phyloP scores from a whole-genome alignment of 495 filamentous ascomycete species.

The Tuber umbilicatum region DNA sequence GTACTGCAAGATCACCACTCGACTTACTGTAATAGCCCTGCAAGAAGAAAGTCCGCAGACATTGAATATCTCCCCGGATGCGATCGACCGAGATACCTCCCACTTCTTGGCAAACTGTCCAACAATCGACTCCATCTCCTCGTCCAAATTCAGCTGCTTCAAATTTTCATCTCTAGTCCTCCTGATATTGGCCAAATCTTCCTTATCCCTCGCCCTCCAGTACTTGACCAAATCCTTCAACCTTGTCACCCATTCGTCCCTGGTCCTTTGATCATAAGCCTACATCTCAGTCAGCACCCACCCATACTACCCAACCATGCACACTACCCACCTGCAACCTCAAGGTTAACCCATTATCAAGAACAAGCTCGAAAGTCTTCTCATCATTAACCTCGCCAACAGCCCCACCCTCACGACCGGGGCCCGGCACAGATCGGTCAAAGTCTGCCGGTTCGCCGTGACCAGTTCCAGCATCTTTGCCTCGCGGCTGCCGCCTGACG shows the following conservation, averaged over 20 bases:
- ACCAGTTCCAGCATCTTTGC: constrained; percentile 49
- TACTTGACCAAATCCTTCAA: constrained; percentile 56
- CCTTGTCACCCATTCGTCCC: constrained; percentile 60
- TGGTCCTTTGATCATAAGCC: constrained; percentile 48
- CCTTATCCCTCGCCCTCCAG: constrained; percentile 56
- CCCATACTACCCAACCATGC: constrained; percentile 26
- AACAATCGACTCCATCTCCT: constrained; percentile 61
- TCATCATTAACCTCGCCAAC: constrained; percentile 50
- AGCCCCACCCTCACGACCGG: constrained; percentile 50
- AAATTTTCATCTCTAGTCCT: constrained; percentile 56
- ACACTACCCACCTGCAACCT: constrained; percentile 50
- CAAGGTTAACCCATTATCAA: constrained; percentile 59
- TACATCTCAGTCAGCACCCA: constrained; percentile 43
- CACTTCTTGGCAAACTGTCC: constrained; percentile 66
- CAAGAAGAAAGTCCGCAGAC: constrained; percentile 62
- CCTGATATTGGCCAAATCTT: constrained; percentile 55
- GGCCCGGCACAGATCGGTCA: constrained; percentile 47
- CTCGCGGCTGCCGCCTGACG: constrained; percentile 49
- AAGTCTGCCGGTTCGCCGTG: constrained; percentile 51
- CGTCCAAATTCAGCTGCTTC: constrained; percentile 59
- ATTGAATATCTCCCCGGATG: constrained; percentile 62
- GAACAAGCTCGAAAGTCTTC: constrained; percentile 57
- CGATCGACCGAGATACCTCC: constrained; percentile 62
- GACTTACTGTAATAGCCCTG: constrained; percentile 55
- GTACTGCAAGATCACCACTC: not conserved